Percentiles rank a stretch among this genome's conserved stretches.
Evolutionary conservation across 306 rosid species (phyloP).

Genomic region (Senna tora): DNA sequence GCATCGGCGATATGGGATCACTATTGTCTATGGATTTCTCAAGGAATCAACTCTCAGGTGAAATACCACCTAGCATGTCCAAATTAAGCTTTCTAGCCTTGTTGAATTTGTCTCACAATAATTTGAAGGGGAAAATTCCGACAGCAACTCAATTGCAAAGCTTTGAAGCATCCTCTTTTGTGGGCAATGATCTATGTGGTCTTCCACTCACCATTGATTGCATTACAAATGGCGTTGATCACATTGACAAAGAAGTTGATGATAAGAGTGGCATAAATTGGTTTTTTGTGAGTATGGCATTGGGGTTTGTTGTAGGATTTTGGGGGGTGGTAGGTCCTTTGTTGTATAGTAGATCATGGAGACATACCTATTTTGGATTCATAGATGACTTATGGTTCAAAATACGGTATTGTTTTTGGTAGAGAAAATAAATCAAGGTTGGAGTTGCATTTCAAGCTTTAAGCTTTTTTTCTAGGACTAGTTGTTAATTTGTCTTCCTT

Average conservation of each 20-base stretch:
- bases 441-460: background rate
- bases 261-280: constrained; percentile 3
- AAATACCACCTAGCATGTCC: constrained; percentile 40
- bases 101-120: constrained; percentile 42
- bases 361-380: constrained; percentile 16
- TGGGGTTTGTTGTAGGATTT: constrained; percentile 37
- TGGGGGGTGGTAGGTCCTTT: constrained; percentile 30
- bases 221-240: background rate
- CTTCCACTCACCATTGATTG: background rate
- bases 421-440: background rate
- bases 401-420: background rate
- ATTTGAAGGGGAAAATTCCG: constrained; percentile 39
- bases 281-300: constrained; percentile 20
- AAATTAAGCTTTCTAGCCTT: constrained; percentile 19
- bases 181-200: constrained; percentile 29
- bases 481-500: background rate
- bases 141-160: constrained; percentile 40
- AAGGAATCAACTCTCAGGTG: constrained; percentile 35
- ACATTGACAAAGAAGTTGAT: background rate
- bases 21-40: constrained; percentile 37
- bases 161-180: constrained; percentile 35
- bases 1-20: constrained; percentile 26
- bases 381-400: constrained; percentile 23
- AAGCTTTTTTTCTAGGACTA: background rate
- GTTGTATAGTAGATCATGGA: constrained; percentile 16